phyloP scores from a whole-genome alignment of 2,329 filamentous ascomycete species.

The Botrytis fragariae region DNA sequence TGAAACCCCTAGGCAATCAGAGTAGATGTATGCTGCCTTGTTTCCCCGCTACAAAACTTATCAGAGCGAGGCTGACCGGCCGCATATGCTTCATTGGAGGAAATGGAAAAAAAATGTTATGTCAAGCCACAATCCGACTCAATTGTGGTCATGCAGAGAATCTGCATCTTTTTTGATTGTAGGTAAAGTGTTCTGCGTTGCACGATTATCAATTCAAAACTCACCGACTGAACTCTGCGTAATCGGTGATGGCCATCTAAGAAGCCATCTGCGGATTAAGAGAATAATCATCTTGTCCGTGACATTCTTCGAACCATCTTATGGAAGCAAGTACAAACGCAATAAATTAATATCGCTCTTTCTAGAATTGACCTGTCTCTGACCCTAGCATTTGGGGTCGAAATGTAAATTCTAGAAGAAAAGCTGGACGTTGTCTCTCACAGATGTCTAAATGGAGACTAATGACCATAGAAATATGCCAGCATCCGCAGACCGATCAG shows the following conservation, averaged over 20 bases:
- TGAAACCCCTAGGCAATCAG: neutral
- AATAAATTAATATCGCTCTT: neutral
- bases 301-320: neutral
- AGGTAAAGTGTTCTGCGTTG: constrained; percentile 4
- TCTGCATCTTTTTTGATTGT: neutral
- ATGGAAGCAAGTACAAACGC: neutral
- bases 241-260: neutral
- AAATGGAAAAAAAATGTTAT: neutral
- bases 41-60: neutral
- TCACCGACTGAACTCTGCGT: constrained; percentile 9
- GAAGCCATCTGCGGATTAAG: constrained; percentile 5
- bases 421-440: neutral
- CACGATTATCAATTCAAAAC: constrained; percentile 13
- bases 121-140: neutral
- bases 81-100: constrained; percentile 5
- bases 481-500: constrained; percentile 11
- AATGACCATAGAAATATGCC: neutral
- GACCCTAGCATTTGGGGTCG: neutral
- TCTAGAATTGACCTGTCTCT: neutral
- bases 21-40: neutral
- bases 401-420: neutral
- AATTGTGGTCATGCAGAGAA: neutral
- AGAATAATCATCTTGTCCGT: neutral
- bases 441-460: neutral
- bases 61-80: constrained; percentile 11